These are phyloP conservation scores for Aspergillus alliaceus DNA, from an alignment of 2,329 filamentous ascomycete genomes.

Conservation along the genomic window DNA sequence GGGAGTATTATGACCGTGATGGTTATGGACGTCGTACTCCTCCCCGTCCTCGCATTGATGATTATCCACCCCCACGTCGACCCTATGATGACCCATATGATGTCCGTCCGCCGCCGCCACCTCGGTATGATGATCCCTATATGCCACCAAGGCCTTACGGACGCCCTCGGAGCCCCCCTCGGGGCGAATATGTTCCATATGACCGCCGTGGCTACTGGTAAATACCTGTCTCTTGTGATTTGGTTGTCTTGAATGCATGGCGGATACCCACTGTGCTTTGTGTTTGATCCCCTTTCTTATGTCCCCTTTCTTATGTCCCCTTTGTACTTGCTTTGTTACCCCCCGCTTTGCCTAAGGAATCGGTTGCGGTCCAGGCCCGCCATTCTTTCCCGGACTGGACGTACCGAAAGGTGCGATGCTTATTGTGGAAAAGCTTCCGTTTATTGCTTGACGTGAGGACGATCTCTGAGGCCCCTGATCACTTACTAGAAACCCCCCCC, in stretches of 20 bases:
- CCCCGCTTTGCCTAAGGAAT: neutral
- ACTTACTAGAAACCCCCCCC: neutral
- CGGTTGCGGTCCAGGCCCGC: neutral
- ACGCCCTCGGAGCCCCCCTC: conserved; percentile 45
- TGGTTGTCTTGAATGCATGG: conserved; percentile 20
- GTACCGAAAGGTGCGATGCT: neutral
- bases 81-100: conserved; percentile 63
- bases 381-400: neutral
- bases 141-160: conserved; percentile 56
- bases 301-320: conserved; percentile 4
- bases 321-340: neutral
- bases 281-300: conserved; percentile 8
- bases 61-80: conserved; percentile 64
- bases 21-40: conserved; percentile 76
- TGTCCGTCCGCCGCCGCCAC: conserved; percentile 52
- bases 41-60: conserved; percentile 73
- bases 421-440: neutral
- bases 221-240: conserved; percentile 17
- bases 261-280: conserved; percentile 24
- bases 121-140: conserved; percentile 60
- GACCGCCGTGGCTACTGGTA: conserved; percentile 49
- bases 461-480: neutral
- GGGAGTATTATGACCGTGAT: conserved; percentile 85
- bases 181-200: conserved; percentile 43
- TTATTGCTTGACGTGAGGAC: conserved; percentile 4